These are phyloP conservation scores for Chenopodium album DNA, from an alignment of 148 eudicot genomes.

Conservation along the genomic window DNA sequence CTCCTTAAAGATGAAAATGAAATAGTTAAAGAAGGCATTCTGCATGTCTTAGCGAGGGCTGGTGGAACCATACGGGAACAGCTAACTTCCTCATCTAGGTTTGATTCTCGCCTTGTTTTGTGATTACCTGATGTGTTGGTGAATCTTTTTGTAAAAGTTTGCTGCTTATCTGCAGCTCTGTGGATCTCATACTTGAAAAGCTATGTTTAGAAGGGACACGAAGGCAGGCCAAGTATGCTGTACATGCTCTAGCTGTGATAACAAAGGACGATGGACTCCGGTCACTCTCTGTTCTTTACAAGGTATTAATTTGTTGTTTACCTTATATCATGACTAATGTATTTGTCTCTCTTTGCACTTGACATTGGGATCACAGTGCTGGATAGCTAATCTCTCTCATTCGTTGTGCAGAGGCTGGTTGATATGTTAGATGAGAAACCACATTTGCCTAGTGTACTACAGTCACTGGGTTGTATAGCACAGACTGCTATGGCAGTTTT, in stretches of 20 bases:
- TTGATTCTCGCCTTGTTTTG: constrained; percentile 14
- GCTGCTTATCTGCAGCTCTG: constrained; percentile 55
- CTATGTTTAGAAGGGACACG: constrained; percentile 92
- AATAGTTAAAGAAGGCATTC: constrained; percentile 83
- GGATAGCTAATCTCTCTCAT: constrained; percentile 8
- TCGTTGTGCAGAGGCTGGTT: constrained; percentile 77
- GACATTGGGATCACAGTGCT: constrained; percentile 1
- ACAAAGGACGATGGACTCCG: constrained; percentile 94
- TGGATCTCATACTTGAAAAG: constrained; percentile 89
- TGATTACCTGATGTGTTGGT: constrained; percentile 4
- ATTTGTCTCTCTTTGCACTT: constrained; percentile 15
- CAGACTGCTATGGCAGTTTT: constrained; percentile 95
- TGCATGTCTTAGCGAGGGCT: constrained; percentile 93
- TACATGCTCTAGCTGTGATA: constrained; percentile 92
- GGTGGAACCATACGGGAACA: constrained; percentile 93
- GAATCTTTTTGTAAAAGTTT: constrained; percentile 17
- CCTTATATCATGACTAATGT: neutral
- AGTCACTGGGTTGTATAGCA: constrained; percentile 96
- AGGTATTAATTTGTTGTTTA: constrained; percentile 45
- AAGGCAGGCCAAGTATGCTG: constrained; percentile 98
- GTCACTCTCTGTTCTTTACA: constrained; percentile 92
- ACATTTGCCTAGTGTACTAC: constrained; percentile 87
- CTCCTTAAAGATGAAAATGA: constrained; percentile 88
- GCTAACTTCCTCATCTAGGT: constrained; percentile 87
- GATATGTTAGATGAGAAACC: constrained; percentile 86